phyloP scores from a whole-genome alignment of 164 flowering plant species.

The Chimonanthus salicifolius region DNA sequence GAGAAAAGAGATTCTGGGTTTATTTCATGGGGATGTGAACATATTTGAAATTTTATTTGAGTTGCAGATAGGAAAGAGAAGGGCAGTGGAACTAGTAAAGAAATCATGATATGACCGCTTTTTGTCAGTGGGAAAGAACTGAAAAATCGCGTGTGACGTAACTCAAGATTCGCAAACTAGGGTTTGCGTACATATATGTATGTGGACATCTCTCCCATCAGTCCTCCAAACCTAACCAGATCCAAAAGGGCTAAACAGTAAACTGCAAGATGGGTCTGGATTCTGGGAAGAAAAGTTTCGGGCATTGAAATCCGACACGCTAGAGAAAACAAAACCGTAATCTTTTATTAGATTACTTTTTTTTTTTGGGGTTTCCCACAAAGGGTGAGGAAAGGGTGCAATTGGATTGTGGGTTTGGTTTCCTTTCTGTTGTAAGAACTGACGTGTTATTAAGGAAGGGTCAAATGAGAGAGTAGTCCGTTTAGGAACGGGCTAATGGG shows the following conservation, averaged over 20 bases:
- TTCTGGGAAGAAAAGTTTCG: too few species aligned
- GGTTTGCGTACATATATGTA: constrained; percentile 2
- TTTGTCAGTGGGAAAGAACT: constrained; percentile 14
- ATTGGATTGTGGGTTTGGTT: neutral
- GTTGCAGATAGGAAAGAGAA: neutral
- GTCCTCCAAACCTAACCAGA: constrained; percentile 12
- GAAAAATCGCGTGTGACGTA: constrained; percentile 34
- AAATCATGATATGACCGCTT: constrained; percentile 9
- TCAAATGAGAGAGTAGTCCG: constrained; percentile 16
- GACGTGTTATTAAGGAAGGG: constrained; percentile 24
- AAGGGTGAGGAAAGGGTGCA: too few species aligned
- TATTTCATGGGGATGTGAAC: too few species aligned
- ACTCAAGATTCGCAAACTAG: constrained; percentile 27
- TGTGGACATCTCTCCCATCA: neutral
- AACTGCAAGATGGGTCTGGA: neutral
- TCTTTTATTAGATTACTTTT: neutral
- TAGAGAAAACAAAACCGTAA: neutral
- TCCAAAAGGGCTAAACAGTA: constrained; percentile 1
- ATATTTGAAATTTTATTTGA: neutral
- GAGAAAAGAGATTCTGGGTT: too few species aligned
- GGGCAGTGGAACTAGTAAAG: neutral
- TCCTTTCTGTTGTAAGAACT: constrained; percentile 8
- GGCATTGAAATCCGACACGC: constrained; percentile 6
- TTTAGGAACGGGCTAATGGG: constrained; percentile 18
- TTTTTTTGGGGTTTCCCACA: neutral